phyloP scores from a whole-genome alignment of 2,329 filamentous ascomycete species.

The Myriosclerotinia curreyana region DNA sequence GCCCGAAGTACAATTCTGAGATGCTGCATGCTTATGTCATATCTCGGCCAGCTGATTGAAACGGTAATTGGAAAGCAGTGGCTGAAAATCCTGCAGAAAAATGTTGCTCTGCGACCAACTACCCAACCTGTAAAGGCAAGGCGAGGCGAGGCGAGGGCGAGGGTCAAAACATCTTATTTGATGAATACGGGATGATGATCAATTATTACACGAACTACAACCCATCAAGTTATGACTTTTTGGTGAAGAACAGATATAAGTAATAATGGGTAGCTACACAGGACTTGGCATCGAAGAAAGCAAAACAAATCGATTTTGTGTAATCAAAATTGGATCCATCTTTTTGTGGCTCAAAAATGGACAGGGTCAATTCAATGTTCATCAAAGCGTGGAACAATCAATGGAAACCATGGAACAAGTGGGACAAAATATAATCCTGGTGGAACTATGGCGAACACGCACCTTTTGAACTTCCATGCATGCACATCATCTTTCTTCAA shows the following conservation, averaged over 20 bases:
- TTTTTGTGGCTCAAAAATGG: conserved; percentile 7
- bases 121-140: background rate
- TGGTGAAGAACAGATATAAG: background rate
- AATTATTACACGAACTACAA: conserved; percentile 4
- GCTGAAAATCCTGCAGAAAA: conserved; percentile 3
- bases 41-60: conserved; percentile 11
- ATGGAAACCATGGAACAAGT: conserved; percentile 13
- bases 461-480: conserved; percentile 12
- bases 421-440: conserved; percentile 16
- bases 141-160: no score
- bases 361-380: background rate
- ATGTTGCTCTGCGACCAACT: background rate
- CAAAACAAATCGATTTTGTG: conserved; percentile 2
- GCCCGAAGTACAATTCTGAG: background rate
- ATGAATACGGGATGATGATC: conserved; percentile 3
- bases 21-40: conserved; percentile 5
- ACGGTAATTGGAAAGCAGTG: background rate
- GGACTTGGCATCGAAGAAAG: background rate
- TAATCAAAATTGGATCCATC: conserved; percentile 12
- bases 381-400: conserved; percentile 13
- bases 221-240: conserved; percentile 2
- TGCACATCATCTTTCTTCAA: conserved; percentile 12
- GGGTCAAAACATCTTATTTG: background rate
- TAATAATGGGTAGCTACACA: background rate
- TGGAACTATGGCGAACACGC: conserved; percentile 4